These are phyloP conservation scores for Parathielavia hyrcaniae DNA, from an alignment of 495 filamentous ascomycete genomes.

Conservation along the genomic window DNA sequence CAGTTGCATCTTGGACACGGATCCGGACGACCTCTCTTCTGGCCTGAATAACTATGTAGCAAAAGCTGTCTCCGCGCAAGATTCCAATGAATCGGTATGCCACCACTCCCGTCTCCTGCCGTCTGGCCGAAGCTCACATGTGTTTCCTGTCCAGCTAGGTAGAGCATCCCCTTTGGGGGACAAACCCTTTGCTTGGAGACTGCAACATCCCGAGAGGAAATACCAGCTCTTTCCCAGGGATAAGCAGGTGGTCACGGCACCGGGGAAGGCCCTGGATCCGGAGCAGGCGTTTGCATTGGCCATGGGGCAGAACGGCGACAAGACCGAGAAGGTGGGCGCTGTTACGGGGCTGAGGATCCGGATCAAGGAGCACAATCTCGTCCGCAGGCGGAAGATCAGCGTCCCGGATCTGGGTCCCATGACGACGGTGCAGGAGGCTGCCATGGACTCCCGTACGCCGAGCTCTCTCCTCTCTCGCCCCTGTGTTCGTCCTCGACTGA, in stretches of 20 bases:
- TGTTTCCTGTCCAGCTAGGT: constrained; percentile 25
- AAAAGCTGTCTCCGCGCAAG: constrained; percentile 38
- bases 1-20: constrained; percentile 39
- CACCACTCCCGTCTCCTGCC: constrained; percentile 24
- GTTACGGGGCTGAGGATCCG: constrained; percentile 41
- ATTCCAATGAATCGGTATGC: constrained; percentile 45
- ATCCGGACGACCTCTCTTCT: constrained; percentile 31
- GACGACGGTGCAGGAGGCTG: constrained; percentile 60
- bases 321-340: constrained; percentile 38
- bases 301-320: constrained; percentile 41
- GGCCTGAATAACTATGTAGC: constrained; percentile 45
- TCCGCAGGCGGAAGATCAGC: constrained; percentile 54
- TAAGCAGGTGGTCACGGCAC: constrained; percentile 33
- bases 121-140: constrained; percentile 29
- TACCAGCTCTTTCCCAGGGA: constrained; percentile 50
- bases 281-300: constrained; percentile 45
- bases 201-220: constrained; percentile 48
- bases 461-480: not conserved
- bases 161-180: constrained; percentile 35
- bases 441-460: constrained; percentile 69
- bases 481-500: constrained; percentile 18
- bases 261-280: constrained; percentile 45
- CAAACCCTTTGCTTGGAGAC: constrained; percentile 47
- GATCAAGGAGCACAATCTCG: constrained; percentile 48
- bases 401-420: constrained; percentile 59